Conservation (phyloP, 2,329 filamentous ascomycete genomes). For the Neopestalotiopsis rosae region DNA sequence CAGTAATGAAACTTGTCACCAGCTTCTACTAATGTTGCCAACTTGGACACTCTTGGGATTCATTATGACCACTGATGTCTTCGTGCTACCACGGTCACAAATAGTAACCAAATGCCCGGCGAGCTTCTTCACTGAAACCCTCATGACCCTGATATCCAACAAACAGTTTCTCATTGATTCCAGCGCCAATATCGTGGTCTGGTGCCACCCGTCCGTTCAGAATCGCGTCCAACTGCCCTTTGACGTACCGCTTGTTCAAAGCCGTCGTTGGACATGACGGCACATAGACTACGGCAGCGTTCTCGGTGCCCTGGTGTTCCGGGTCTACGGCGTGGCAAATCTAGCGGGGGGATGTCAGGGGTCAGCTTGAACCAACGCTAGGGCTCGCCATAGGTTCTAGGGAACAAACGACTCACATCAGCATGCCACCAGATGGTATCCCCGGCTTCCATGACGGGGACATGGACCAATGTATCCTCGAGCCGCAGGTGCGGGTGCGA, state of each 20-base stretch:
- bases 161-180: constrained; percentile 17
- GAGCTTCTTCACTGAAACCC: neutral
- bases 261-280: constrained; percentile 41
- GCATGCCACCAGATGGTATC: constrained; percentile 49
- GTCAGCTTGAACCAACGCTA: neutral
- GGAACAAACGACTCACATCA: constrained; percentile 36
- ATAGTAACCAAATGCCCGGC: neutral
- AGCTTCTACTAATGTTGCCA: too few species aligned
- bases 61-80: neutral
- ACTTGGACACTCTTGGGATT: too few species aligned
- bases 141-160: constrained; percentile 2
- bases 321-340: constrained; percentile 46
- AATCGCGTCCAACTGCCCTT: neutral
- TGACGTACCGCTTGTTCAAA: constrained; percentile 19
- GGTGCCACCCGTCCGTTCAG: neutral
- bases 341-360: constrained; percentile 19
- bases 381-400: too few species aligned
- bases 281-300: constrained; percentile 41
- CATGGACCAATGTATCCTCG: constrained; percentile 41
- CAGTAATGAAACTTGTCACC: too few species aligned
- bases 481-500: constrained; percentile 46
- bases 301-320: constrained; percentile 38
- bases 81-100: neutral
- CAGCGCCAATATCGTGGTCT: neutral
- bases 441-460: constrained; percentile 42